Evolutionary conservation across 176 grass and related monocot genomes (phyloP), one percentile per base, ranked within the genome.

Genomic region (Bolboschoenus planiculmis): DNA sequence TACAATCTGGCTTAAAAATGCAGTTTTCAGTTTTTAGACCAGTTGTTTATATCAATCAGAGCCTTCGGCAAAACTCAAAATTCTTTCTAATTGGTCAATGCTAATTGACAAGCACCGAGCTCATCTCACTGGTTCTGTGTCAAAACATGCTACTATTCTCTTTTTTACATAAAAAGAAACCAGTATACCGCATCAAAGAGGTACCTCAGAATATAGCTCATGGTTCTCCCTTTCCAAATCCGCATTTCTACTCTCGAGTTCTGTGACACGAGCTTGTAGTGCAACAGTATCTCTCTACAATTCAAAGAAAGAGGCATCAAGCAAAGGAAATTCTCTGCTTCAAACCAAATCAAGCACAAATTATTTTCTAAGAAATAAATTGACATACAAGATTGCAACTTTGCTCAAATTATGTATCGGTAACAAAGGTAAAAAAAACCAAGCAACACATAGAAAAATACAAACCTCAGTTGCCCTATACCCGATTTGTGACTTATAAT

Each of bases 231-330:
- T 9, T 21, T 58, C 20, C 20, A 58, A 7, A 58, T 58, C 20
- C 5, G 56, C 56, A 58, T 58, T 58, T 58, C n/a, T 21, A 20
- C 30, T 36, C 62, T 3, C 15, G 33, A 36, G 33, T 33, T 94
- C 92, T 87, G 85, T 77, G 80, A 91, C 75, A 87, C 73, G 91
- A 85, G 44, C 86, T 84, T 88, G 26, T 21, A 58, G 56, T 58
- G 56, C 5, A n/a, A 58, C 23, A 7, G 56, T 7, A 58, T 58
- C 56, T 58, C 56, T 58, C n/a, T 53, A 53, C 50, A 53, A 53
- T 18, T 53, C 50, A 53, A 18, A 2, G 0, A 53, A 53, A 53
- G 50, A 3, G 50, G 50, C 50, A 53, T 53, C 13, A 53, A 2
- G 50, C 18, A 53, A 53, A 40, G 18, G 11, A 53, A 53, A 3